Percentiles rank a stretch among this genome's conserved stretches.
These are phyloP conservation scores for Pythium phragmiticola DNA, from an alignment of 352 stramenopile species.

Conservation along the genomic window DNA sequence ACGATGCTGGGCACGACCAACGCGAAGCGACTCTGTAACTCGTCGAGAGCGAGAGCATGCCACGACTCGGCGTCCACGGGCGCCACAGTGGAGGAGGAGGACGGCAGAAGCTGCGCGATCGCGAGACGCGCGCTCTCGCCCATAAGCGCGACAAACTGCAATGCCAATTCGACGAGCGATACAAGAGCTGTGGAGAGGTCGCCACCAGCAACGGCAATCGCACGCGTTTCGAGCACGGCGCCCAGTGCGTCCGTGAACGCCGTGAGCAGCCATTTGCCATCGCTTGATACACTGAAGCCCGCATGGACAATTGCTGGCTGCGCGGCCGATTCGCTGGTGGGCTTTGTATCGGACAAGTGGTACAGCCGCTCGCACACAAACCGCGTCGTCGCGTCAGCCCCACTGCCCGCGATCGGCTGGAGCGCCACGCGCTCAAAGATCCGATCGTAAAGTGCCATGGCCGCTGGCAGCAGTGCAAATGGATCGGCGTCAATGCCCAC, in stretches of 20 bases:
- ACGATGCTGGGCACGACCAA: conserved; percentile 40
- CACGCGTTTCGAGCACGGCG: conserved; percentile 56
- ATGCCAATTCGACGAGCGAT: conserved; percentile 44
- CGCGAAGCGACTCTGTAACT: conserved; percentile 25
- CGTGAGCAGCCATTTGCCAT: conserved; percentile 59
- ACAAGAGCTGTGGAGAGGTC: conserved; percentile 37
- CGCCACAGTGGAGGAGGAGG: conserved; percentile 11
- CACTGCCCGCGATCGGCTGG: conserved; percentile 30
- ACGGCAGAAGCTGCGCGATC: conserved; percentile 36
- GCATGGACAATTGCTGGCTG: conserved; percentile 13
- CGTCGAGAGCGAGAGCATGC: conserved; percentile 29
- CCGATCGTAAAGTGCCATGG: conserved; percentile 65
- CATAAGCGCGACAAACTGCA: conserved; percentile 62
- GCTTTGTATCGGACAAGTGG: conserved; percentile 43
- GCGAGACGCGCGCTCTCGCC: conserved; percentile 46
- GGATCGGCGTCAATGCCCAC: conserved; percentile 60
- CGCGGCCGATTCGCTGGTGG: not conserved
- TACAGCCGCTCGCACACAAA: conserved; percentile 69
- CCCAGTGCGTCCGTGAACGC: conserved; percentile 58
- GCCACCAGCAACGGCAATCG: conserved; percentile 32
- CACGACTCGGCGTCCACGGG: conserved; percentile 30
- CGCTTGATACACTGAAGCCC: conserved; percentile 51
- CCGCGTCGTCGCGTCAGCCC: conserved; percentile 23
- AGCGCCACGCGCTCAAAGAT: conserved; percentile 59
- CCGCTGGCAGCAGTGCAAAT: conserved; percentile 51